phyloP scores from a whole-genome alignment of 1,284 basidiomycete species.

The Naganishia albida region DNA sequence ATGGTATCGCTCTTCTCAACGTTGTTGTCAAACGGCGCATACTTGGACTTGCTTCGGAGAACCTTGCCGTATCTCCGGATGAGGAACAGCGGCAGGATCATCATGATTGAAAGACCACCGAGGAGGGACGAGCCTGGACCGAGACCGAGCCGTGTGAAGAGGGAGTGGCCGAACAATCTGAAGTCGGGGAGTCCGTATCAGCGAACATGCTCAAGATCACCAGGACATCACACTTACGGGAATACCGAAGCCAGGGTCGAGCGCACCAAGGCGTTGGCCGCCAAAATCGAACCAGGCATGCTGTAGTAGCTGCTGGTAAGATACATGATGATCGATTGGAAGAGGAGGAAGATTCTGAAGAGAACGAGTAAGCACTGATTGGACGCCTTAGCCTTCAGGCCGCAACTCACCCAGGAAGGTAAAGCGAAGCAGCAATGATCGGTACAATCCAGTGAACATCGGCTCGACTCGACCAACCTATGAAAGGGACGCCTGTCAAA shows the following conservation, averaged over 20 bases:
- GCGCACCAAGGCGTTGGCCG: constrained; percentile 33
- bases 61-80: constrained; percentile 32
- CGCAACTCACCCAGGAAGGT: constrained; percentile 30
- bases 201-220: not conserved
- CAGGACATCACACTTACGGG: constrained; percentile 25
- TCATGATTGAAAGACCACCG: constrained; percentile 40
- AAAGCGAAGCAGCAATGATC: constrained; percentile 31
- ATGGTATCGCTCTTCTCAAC: constrained; percentile 11
- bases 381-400: not conserved
- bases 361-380: not conserved
- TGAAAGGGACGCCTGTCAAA: not conserved
- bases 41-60: constrained; percentile 31
- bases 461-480: constrained; percentile 34
- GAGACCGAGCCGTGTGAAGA: constrained; percentile 41
- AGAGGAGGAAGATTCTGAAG: constrained; percentile 32
- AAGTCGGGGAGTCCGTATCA: constrained; percentile 22
- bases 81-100: constrained; percentile 40
- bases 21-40: constrained; percentile 2
- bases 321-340: constrained; percentile 37
- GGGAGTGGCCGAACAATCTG: constrained; percentile 42
- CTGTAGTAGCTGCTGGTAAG: constrained; percentile 27
- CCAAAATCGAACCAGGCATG: constrained; percentile 29
- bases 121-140: constrained; percentile 43
- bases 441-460: constrained; percentile 35
- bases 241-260: constrained; percentile 32